Conservation (phyloP, 2,329 filamentous ascomycete species). For the Raffaelea ambrosiae region DNA sequence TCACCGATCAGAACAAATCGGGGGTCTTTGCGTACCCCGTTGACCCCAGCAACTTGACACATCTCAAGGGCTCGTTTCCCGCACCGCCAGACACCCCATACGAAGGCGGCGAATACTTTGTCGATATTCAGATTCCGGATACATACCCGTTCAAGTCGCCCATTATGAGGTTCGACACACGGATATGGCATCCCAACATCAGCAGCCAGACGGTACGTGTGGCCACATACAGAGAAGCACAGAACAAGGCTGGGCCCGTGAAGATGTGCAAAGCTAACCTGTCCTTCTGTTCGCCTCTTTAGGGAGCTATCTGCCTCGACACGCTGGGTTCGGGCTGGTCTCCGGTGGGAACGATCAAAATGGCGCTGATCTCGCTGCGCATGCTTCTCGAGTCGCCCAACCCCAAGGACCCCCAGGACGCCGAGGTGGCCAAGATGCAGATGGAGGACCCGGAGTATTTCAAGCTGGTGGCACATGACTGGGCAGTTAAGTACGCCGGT, state of each 20-base stretch:
- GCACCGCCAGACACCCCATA: constrained; percentile 93
- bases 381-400: constrained; percentile 90
- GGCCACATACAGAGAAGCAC: no score
- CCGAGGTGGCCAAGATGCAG: constrained; percentile 88
- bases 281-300: background rate
- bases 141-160: constrained; percentile 94
- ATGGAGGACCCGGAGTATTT: constrained; percentile 72
- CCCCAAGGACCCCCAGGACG: constrained; percentile 93
- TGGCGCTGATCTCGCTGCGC: constrained; percentile 84
- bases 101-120: constrained; percentile 69
- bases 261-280: no score
- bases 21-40: constrained; percentile 63
- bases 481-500: constrained; percentile 76
- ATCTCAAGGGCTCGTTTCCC: constrained; percentile 73
- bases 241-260: no score
- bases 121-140: constrained; percentile 80
- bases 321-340: constrained; percentile 88
- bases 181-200: constrained; percentile 96
- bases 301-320: constrained; percentile 96
- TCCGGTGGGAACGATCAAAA: constrained; percentile 93
- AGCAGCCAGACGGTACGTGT: constrained; percentile 77
- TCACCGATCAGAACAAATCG: constrained; percentile 62
- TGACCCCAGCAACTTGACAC: constrained; percentile 63
- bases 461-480: constrained; percentile 74
- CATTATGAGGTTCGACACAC: constrained; percentile 83